phyloP scores from a whole-genome alignment of 2,329 filamentous ascomycete genomes.

The Aureobasidium sp. region DNA sequence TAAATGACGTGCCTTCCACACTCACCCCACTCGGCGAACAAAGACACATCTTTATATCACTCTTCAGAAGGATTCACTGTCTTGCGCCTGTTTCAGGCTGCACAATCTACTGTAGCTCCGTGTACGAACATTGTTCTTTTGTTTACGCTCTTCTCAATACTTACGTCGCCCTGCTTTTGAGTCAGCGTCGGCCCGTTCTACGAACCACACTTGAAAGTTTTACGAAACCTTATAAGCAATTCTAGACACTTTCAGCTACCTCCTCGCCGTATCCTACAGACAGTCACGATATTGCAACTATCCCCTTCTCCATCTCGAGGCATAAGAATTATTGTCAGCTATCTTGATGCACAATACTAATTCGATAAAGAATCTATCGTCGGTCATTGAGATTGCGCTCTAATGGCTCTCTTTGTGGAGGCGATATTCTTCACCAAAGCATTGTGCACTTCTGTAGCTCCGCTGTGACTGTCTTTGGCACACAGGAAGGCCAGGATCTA shows the following conservation, averaged over 20 bases:
- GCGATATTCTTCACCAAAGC: no score
- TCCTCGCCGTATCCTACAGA: no score
- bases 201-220: neutral
- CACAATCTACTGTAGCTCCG: neutral
- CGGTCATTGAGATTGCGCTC: no score
- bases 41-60: neutral
- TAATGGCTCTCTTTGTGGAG: no score
- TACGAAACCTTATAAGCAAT: neutral
- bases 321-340: no score
- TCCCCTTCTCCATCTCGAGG: no score
- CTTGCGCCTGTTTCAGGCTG: neutral
- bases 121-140: neutral
- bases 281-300: no score
- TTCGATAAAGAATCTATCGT: no score
- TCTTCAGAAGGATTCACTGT: neutral
- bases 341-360: no score
- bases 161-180: neutral
- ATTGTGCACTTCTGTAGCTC: no score
- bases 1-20: neutral
- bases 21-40: neutral
- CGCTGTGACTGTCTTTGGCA: no score
- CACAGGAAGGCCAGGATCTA: no score
- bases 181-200: neutral
- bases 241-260: neutral
- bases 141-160: neutral